Percentiles rank a stretch among this genome's conserved stretches.
These are phyloP conservation scores for Zygoascus flipseniorum DNA, from an alignment of 805 yeast genomes.

Conservation along the genomic window DNA sequence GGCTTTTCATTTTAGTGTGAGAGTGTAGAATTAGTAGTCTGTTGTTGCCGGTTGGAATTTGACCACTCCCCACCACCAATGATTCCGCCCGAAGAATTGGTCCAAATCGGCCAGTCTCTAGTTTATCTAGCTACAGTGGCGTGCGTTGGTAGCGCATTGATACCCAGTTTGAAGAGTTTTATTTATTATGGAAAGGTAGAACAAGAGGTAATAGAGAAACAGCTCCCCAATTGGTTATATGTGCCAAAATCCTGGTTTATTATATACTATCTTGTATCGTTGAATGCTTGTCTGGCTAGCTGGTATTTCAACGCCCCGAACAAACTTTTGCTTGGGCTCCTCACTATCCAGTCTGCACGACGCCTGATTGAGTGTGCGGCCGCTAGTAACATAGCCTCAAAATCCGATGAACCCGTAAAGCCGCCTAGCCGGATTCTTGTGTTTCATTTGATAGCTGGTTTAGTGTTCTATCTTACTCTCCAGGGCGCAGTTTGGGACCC, in stretches of 20 bases:
- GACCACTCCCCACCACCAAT: neutral
- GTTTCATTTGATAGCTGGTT: constrained; percentile 52
- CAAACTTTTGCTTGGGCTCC: constrained; percentile 11
- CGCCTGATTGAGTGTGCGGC: constrained; percentile 41
- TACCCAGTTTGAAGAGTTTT: constrained; percentile 11
- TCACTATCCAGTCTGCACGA: constrained; percentile 39
- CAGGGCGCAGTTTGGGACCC: constrained; percentile 3
- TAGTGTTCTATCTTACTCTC: constrained; percentile 35
- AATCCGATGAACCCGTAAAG: neutral
- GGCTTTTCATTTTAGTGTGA: constrained; percentile 55
- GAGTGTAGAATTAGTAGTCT: neutral
- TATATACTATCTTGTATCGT: constrained; percentile 26
- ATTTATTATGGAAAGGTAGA: constrained; percentile 25
- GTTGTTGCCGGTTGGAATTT: neutral
- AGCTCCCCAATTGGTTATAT: constrained; percentile 11
- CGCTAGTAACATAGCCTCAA: constrained; percentile 32
- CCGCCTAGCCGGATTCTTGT: constrained; percentile 41
- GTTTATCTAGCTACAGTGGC: neutral
- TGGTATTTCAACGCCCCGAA: neutral
- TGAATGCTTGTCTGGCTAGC: neutral
- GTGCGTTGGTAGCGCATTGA: neutral
- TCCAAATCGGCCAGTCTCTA: neutral
- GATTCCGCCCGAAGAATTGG: neutral
- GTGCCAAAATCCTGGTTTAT: constrained; percentile 28
- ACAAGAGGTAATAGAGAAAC: neutral